Percentiles rank a stretch among this genome's conserved stretches.
Evolutionary conservation across 78 protist species (phyloP).

Genomic region (Goniomonas avonlea): DNA sequence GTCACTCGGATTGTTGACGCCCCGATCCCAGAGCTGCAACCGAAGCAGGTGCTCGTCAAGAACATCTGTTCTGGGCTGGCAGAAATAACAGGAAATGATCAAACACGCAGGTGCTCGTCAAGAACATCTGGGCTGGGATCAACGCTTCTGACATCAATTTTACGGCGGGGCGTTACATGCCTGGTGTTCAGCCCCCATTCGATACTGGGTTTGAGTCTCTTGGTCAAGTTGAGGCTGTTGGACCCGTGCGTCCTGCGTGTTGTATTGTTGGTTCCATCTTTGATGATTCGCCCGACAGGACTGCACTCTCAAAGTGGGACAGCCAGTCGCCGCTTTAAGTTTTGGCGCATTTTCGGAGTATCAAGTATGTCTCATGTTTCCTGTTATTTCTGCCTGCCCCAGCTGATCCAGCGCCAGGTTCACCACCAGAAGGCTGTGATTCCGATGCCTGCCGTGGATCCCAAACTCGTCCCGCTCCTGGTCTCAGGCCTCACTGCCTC

Average conservation of each 20-base stretch:
- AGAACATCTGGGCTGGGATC: constrained; percentile 21
- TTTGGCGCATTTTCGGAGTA: no score
- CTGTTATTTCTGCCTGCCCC: no score
- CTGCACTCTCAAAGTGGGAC: no score
- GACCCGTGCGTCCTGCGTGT: no score
- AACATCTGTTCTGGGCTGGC: background rate
- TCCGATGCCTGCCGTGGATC: background rate
- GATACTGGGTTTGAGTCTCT: constrained; percentile 41
- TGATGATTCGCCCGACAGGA: no score
- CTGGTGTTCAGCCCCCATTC: constrained; percentile 43
- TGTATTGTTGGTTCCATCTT: no score
- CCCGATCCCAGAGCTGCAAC: background rate
- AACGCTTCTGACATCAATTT: constrained; percentile 39
- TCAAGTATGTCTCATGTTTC: no score
- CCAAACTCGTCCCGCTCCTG: background rate
- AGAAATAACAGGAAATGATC: no score
- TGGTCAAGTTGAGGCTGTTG: constrained; percentile 12
- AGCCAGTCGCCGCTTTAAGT: no score
- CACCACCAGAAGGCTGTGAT: no score
- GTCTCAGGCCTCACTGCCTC: constrained; percentile 44
- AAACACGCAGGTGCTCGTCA: background rate
- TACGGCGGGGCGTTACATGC: constrained; percentile 21
- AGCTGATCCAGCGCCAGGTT: no score
- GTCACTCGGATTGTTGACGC: no score
- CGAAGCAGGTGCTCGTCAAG: background rate